Evolutionary conservation across 495 filamentous ascomycete species (phyloP), one percentile per base, ranked within the genome.

Genomic region (Aspergillus steynii): DNA sequence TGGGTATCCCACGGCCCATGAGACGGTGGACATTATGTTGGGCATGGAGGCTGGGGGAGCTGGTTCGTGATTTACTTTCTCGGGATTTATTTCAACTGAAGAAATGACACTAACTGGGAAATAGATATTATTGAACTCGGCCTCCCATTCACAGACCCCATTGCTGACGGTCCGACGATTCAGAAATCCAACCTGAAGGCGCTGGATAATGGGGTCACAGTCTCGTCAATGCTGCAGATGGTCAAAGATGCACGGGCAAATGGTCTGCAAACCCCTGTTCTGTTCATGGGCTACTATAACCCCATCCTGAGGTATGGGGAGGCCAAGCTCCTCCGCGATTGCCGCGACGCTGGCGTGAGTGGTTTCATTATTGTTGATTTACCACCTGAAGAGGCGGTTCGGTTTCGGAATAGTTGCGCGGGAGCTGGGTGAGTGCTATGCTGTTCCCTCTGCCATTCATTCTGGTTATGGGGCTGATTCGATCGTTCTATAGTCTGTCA

Each of bases 271-370:
- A 85, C 85, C 3, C 92, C 92, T 9, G 83, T 96, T 42, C 73
- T 96, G 63, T 82, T 96, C 64, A 96, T 96, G 92, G 92, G 92
- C 61, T 95, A 96, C 81, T 96, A 93, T 74, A 96, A 96, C 72
- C 91, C 91, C 0, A 74, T 96, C 46, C 76, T 95, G 46, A 87
- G 82, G 67, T 96, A 94, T 70, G 92, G 92, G 63, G 90, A 93
- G 75, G 12, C 32, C 5, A 76, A 77, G 50, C 80, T 94, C 62
- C 72, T 96, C 45, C 78, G 79, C 42, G 90, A 95, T 74, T 89
- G 89, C 62, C 83, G 86, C 66, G 82, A 82, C 28, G 87, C 89
- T n/a, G 89, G 90, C 25, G 86, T 91, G 65, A 93, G 93, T 73
- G 92, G 92, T 56, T 96, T 96, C 74, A 93, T 96, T 66, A 82